Conservation (phyloP, 495 filamentous ascomycete species). For the Coniosporium apollinis region DNA sequence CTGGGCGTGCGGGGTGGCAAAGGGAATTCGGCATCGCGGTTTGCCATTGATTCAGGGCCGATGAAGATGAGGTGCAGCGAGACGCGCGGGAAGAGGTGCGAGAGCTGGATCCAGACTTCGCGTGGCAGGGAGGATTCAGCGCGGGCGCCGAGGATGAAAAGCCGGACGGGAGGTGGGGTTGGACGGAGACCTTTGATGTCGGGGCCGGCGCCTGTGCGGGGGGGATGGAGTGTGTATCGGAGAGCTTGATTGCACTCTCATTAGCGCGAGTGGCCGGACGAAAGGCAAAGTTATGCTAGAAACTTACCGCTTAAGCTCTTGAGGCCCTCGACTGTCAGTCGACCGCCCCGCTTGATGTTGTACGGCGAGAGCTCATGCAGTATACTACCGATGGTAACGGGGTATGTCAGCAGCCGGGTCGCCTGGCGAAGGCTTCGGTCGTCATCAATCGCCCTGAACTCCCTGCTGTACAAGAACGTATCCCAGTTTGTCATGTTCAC, state of each 20-base stretch:
- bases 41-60: constrained; percentile 86
- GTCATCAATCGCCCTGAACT: constrained; percentile 76
- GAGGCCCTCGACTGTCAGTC: constrained; percentile 72
- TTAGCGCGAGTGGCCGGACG: too few relatives aligned
- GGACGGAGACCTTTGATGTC: constrained; percentile 65
- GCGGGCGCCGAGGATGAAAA: constrained; percentile 90
- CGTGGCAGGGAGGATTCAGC: constrained; percentile 92
- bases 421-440: constrained; percentile 78
- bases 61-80: constrained; percentile 82
- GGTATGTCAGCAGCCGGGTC: constrained; percentile 85
- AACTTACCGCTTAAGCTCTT: constrained; percentile 78
- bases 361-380: constrained; percentile 91
- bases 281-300: too few relatives aligned
- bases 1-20: constrained; percentile 62
- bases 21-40: constrained; percentile 78
- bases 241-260: constrained; percentile 39
- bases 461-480: constrained; percentile 76
- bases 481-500: constrained; percentile 99
- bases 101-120: constrained; percentile 83
- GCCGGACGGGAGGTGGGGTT: constrained; percentile 67
- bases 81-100: constrained; percentile 71
- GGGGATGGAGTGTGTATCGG: constrained; percentile 84
- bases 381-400: constrained; percentile 76
- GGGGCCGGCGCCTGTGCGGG: constrained; percentile 52
- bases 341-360: constrained; percentile 47